Conservation (phyloP, 2,329 filamentous ascomycete genomes). For the Eurotiales sp. region DNA sequence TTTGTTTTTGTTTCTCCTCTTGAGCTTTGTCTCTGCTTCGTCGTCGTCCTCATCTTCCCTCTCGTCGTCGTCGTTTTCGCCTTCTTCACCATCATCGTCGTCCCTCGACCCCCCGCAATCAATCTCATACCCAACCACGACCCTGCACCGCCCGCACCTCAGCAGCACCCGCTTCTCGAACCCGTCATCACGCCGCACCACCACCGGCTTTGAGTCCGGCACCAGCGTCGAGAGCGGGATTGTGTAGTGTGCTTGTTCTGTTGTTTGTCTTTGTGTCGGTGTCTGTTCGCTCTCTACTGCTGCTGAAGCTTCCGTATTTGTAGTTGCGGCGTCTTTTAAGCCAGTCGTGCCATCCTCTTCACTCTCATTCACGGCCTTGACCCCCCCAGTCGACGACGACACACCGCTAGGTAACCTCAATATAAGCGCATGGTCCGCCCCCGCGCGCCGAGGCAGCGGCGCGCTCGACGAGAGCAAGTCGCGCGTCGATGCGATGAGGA, state of each 20-base stretch:
- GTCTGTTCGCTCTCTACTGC: background rate
- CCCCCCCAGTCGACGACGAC: conserved; percentile 21
- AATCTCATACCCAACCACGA: conserved; percentile 61
- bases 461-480: conserved; percentile 36
- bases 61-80: conserved; percentile 9
- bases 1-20: conserved; percentile 32
- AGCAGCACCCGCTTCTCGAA: conserved; percentile 63
- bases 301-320: background rate
- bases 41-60: conserved; percentile 16
- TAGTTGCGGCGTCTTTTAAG: too few species aligned
- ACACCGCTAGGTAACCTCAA: conserved; percentile 23
- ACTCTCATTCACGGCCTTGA: background rate
- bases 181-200: conserved; percentile 57
- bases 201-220: conserved; percentile 46
- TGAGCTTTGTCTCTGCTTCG: conserved; percentile 19
- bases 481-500: conserved; percentile 59
- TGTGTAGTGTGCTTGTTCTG: conserved; percentile 37
- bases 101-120: conserved; percentile 33
- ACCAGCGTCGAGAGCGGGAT: conserved; percentile 51
- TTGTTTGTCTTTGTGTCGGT: background rate
- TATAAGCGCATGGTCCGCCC: conserved; percentile 1
- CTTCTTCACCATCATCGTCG: conserved; percentile 17
- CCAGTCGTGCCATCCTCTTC: too few species aligned
- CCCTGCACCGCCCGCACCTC: conserved; percentile 58
- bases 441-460: conserved; percentile 2